Evolutionary conservation across 129 eudicot species (phyloP).

Genomic region (Centella asiatica): DNA sequence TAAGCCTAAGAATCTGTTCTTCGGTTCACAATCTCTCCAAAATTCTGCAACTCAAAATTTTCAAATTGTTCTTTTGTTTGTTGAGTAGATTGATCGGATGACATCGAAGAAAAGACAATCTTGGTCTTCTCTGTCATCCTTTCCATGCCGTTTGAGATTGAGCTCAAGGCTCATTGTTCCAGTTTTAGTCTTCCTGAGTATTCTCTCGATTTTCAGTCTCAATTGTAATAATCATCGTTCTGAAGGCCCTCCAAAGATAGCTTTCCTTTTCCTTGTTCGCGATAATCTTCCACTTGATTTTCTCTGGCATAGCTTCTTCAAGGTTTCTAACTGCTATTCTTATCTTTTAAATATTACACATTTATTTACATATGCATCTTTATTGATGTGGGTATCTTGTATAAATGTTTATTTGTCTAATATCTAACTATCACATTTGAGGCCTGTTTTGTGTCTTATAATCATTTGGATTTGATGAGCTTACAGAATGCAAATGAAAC

Average conservation of each 20-base stretch:
- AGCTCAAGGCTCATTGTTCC: not conserved
- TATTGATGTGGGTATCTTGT: not conserved
- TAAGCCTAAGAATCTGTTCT: no score
- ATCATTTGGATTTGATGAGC: not conserved
- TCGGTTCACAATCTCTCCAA: no score
- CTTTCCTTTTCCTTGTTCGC: constrained; percentile 44
- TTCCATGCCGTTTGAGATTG: not conserved
- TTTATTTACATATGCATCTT: not conserved
- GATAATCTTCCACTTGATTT: constrained; percentile 40
- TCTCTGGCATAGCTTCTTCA: constrained; percentile 48
- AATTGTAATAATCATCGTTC: not conserved
- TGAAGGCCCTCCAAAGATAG: constrained; percentile 25
- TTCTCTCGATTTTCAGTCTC: not conserved
- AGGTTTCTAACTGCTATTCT: constrained; percentile 16
- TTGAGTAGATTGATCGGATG: not conserved
- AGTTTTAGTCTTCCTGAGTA: not conserved
- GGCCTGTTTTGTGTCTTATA: not conserved
- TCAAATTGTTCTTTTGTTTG: not conserved
- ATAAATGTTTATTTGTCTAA: no score
- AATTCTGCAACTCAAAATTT: not conserved
- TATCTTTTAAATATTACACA: no score
- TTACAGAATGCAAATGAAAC: constrained; percentile 49
- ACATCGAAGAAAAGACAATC: constrained; percentile 1
- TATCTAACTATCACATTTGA: not conserved
- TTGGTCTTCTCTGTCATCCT: not conserved